These are phyloP conservation scores for Cornus kousa DNA, from an alignment of 148 eudicot species.

Conservation along the genomic window DNA sequence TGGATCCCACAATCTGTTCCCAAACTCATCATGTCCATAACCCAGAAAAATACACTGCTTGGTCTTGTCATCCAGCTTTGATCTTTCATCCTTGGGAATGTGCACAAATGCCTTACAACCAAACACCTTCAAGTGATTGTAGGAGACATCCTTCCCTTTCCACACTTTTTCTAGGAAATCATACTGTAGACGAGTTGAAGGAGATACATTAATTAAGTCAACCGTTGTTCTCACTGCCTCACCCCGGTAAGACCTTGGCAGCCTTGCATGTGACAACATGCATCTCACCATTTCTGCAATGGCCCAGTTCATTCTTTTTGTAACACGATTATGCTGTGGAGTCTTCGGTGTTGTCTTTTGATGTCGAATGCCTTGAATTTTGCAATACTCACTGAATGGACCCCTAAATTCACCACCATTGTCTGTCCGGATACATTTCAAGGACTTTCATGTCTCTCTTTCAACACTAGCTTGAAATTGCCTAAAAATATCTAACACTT, in stretches of 20 bases:
- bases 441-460: neutral
- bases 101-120: neutral
- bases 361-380: neutral
- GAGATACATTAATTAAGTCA: neutral
- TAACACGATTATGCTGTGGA: neutral
- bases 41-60: neutral
- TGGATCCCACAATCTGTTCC: too few relatives aligned
- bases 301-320: neutral
- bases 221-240: neutral
- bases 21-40: too few relatives aligned
- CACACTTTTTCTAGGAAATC: neutral
- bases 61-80: neutral
- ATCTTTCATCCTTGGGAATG: neutral
- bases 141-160: neutral
- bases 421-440: neutral
- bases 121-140: neutral
- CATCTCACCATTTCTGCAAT: neutral
- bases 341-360: neutral
- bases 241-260: neutral
- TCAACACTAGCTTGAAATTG: constrained; percentile 10
- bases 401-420: neutral
- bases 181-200: neutral
- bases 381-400: neutral
- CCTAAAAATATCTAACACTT: constrained; percentile 8
- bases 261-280: neutral